These are phyloP conservation scores for Pseudogymnoascus sp. DNA, from an alignment of 2,329 filamentous ascomycete genomes.

Conservation along the genomic window DNA sequence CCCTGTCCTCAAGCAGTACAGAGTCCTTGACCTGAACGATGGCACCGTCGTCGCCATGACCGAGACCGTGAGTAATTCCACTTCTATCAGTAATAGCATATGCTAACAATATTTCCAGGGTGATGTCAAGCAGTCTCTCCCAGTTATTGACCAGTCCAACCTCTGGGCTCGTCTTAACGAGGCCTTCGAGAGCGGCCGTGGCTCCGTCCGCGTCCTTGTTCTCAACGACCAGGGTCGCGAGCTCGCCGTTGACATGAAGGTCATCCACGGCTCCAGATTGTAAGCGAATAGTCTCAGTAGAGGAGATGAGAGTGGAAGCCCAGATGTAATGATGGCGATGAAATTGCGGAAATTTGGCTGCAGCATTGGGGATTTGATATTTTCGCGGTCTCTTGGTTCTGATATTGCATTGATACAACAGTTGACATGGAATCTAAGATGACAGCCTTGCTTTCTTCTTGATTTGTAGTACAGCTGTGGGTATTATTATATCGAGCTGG, in stretches of 20 bases:
- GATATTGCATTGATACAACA: conserved; percentile 4
- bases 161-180: conserved; percentile 73
- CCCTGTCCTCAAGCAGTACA: conserved; percentile 99
- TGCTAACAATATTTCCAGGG: conserved; percentile 35
- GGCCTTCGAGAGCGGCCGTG: conserved; percentile 84
- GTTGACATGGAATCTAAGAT: not conserved
- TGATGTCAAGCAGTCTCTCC: conserved; percentile 92
- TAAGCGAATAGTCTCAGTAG: conserved; percentile 32
- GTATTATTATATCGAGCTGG: conserved; percentile 7
- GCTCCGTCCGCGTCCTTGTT: conserved; percentile 89
- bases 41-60: conserved; percentile 91
- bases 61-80: conserved; percentile 49
- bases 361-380: conserved; percentile 4
- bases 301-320: conserved; percentile 9
- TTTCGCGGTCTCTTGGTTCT: conserved; percentile 6
- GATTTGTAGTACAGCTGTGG: conserved; percentile 3
- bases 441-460: conserved; percentile 5
- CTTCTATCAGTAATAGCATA: not conserved
- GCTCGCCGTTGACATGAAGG: conserved; percentile 98
- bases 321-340: conserved; percentile 5
- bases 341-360: conserved; percentile 7
- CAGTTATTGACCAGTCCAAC: conserved; percentile 90
- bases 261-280: conserved; percentile 72
- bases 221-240: conserved; percentile 89
- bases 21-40: conserved; percentile 92